Base-by-base conservation (phyloP, 2,329 filamentous ascomycete species). In the Colletotrichum theobromicola region DNA sequence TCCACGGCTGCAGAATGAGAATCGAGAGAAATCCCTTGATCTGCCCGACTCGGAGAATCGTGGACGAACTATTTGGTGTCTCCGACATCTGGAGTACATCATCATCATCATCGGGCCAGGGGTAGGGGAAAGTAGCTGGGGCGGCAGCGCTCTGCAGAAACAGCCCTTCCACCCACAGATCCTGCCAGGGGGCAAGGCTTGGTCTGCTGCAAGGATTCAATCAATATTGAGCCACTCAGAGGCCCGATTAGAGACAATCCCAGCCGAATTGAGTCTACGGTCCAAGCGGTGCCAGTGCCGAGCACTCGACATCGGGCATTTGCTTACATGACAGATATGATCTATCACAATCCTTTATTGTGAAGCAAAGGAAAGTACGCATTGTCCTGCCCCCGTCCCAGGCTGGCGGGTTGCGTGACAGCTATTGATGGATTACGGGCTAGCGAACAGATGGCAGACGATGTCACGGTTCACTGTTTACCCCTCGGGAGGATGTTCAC, bases 141-240 rank as follows among this genome's bases (percentile, higher is more conserved):
- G 37, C 42, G 42, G 42, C 42, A n/a, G 60, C 30, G 60, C 30
- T 66, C n/a, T 62, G 26, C 55, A 74, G 67, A 71, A 74, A 55
- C 42, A 67, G 62, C 55, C 53, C 64, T 50, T 35, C 50, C 53
- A 50, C 42, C 42, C 42, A 50, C 42, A 50, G n/a, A 21, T 63
- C 26, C 46, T 67, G 67, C 68, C 67, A 74, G 67, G 72, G 42
- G 68, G 62, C 57, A 63, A 60, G 46, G 28, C 21, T 55, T 64
- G 53, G 63, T 16, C 55, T 74, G 42, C 42, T 50, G 72, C 72
- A 74, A 74, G 68, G 72, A 74, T 74, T 21, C 30, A 50, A 58
- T 21, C 57, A 72, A 67, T 74, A 74, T 72, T 74, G 57, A 63
- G 69, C 57, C 68, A 57, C 72, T 71, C 32, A 61, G 68, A 74